These are phyloP conservation scores for Mycocalia duriaeana DNA, from an alignment of 1,284 basidiomycete genomes.

Conservation along the genomic window DNA sequence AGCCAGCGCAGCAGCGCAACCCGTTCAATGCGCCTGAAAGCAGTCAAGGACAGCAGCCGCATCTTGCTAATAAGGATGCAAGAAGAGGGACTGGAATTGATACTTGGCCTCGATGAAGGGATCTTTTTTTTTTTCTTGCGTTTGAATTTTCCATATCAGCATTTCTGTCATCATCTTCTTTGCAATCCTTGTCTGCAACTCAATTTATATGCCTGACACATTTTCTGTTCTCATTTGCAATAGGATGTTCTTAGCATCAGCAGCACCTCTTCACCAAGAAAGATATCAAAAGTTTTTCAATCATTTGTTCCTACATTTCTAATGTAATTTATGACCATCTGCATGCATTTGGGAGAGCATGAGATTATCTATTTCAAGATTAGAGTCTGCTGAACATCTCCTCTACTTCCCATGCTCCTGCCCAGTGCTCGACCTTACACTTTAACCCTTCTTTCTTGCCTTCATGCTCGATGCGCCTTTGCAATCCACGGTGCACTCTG, in stretches of 20 bases:
- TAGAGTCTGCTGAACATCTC: slow-evolving; percentile 59
- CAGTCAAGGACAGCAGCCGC: slow-evolving; percentile 31
- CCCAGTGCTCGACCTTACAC: slow-evolving; percentile 78
- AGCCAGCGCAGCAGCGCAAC: slow-evolving; percentile 46
- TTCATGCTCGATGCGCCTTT: slow-evolving; percentile 69
- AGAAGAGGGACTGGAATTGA: slow-evolving; percentile 69
- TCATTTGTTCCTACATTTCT: too few relatives aligned
- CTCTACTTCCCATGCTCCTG: slow-evolving; percentile 91
- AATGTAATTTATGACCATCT: background rate
- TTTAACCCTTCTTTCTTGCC: slow-evolving; percentile 60
- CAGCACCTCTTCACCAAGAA: too few relatives aligned
- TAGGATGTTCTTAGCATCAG: background rate
- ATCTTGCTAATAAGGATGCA: slow-evolving; percentile 55
- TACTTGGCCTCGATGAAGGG: slow-evolving; percentile 63
- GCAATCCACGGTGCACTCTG: slow-evolving; percentile 70
- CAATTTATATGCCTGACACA: slow-evolving; percentile 1
- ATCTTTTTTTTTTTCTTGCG: background rate
- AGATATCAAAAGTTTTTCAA: too few relatives aligned
- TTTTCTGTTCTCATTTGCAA: slow-evolving; percentile 5
- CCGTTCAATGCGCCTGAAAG: slow-evolving; percentile 47
- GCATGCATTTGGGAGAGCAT: too few relatives aligned
- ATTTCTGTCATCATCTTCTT: slow-evolving; percentile 8
- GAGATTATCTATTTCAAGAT: slow-evolving; percentile 13
- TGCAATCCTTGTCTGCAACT: slow-evolving; percentile 4
- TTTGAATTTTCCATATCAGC: background rate